These are phyloP conservation scores for Penicillium sp. DNA, from an alignment of 2,329 filamentous ascomycete species.

Conservation along the genomic window DNA sequence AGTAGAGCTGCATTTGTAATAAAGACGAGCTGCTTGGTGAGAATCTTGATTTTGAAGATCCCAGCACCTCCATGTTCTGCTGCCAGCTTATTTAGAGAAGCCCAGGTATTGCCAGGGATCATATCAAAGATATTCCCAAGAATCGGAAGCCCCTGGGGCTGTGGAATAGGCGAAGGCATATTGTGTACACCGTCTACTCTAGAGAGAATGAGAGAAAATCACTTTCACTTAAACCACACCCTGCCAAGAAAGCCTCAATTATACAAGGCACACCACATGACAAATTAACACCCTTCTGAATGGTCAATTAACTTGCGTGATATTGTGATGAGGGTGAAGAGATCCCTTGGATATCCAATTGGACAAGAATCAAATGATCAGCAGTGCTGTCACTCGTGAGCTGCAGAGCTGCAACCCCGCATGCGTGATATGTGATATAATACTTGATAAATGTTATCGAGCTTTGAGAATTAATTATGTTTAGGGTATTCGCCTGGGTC, in stretches of 20 bases:
- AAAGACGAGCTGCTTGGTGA: slow-evolving; percentile 49
- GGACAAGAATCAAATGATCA: background rate
- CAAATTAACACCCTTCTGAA: background rate
- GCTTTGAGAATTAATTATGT: no score
- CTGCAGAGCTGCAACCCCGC: background rate
- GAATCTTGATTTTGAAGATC: slow-evolving; percentile 58
- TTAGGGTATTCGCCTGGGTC: no score
- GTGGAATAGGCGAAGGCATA: slow-evolving; percentile 51
- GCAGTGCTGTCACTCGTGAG: background rate
- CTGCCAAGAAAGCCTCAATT: background rate
- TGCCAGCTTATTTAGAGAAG: slow-evolving; percentile 49
- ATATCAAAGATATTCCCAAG: slow-evolving; percentile 55
- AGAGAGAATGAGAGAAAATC: background rate
- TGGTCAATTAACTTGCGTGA: background rate
- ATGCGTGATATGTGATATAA: background rate
- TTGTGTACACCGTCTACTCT: background rate
- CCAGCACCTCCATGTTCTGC: slow-evolving; percentile 53
- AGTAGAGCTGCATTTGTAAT: slow-evolving; percentile 56
- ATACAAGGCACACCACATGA: background rate
- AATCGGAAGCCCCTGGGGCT: slow-evolving; percentile 51
- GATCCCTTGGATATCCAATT: background rate
- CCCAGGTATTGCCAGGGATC: slow-evolving; percentile 50
- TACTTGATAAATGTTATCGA: no score
- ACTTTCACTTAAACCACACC: background rate
- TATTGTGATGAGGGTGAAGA: background rate